phyloP scores from a whole-genome alignment of 2,329 filamentous ascomycete species.

The Colletotrichum higginsianum region DNA sequence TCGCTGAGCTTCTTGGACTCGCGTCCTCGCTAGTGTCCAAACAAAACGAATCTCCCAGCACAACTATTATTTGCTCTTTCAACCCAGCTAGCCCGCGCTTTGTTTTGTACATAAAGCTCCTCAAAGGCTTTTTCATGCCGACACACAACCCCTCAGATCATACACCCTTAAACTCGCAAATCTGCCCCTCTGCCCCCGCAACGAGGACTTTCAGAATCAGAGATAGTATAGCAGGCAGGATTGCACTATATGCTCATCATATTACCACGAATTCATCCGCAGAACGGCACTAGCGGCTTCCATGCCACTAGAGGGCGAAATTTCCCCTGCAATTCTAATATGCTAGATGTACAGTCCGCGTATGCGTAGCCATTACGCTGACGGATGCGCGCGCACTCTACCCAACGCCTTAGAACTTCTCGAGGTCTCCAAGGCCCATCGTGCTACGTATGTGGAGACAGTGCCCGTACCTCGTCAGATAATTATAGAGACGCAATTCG shows the following conservation, averaged over 20 bases:
- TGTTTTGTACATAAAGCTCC: constrained; percentile 44
- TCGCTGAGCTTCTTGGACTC: constrained; percentile 51
- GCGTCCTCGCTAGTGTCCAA: constrained; percentile 49
- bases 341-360: constrained; percentile 57
- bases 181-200: constrained; percentile 49
- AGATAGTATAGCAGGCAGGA: constrained; percentile 56
- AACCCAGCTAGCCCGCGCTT: constrained; percentile 51
- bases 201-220: constrained; percentile 44
- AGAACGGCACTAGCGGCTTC: constrained; percentile 47
- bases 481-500: constrained; percentile 41
- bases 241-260: constrained; percentile 55
- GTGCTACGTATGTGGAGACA: constrained; percentile 52
- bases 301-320: constrained; percentile 49
- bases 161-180: constrained; percentile 50
- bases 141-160: constrained; percentile 46
- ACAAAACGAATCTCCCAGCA: constrained; percentile 37
- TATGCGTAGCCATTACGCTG: constrained; percentile 52
- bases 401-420: constrained; percentile 47
- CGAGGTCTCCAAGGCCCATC: constrained; percentile 44
- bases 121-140: constrained; percentile 51
- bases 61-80: constrained; percentile 52
- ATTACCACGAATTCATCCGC: constrained; percentile 52
- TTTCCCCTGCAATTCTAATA: constrained; percentile 46
- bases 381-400: constrained; percentile 48
- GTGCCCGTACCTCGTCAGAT: constrained; percentile 48